Conservation (phyloP, 148 eudicot species). For the Camellia japonica region DNA sequence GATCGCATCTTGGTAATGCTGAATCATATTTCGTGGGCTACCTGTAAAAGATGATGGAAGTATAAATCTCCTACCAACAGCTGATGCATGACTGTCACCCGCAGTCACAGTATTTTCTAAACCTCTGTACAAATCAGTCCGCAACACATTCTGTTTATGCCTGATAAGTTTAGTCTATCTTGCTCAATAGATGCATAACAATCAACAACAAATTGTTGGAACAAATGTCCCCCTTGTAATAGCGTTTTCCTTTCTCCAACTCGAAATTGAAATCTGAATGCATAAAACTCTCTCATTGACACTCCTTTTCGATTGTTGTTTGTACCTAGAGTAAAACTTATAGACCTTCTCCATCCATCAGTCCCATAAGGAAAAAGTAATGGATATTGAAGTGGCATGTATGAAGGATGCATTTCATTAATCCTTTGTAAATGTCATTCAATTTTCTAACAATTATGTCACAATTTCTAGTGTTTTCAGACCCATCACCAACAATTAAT, state of each 20-base stretch:
- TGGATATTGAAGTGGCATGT: neutral
- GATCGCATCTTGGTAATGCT: neutral
- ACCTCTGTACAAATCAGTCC: too few species aligned
- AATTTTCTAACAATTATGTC: too few species aligned
- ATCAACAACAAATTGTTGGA: neutral
- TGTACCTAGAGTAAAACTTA: too few species aligned
- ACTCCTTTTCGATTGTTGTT: too few species aligned
- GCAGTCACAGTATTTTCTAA: too few species aligned
- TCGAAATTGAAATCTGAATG: too few species aligned
- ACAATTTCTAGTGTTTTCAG: too few species aligned
- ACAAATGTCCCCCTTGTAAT: neutral
- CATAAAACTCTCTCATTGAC: too few species aligned
- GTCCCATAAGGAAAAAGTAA: neutral
- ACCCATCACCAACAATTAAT: too few species aligned
- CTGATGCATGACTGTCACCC: neutral
- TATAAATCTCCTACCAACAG: neutral
- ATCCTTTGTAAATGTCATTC: too few species aligned
- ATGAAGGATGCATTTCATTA: neutral
- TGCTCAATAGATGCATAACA: constrained; percentile 7
- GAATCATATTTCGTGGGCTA: neutral
- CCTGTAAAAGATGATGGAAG: neutral
- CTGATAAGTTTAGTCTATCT: neutral
- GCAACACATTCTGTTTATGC: neutral
- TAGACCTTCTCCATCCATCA: neutral
- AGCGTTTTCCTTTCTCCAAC: neutral